phyloP scores from a whole-genome alignment of 1,139 yeast genomes.

The Pichia sp. region DNA sequence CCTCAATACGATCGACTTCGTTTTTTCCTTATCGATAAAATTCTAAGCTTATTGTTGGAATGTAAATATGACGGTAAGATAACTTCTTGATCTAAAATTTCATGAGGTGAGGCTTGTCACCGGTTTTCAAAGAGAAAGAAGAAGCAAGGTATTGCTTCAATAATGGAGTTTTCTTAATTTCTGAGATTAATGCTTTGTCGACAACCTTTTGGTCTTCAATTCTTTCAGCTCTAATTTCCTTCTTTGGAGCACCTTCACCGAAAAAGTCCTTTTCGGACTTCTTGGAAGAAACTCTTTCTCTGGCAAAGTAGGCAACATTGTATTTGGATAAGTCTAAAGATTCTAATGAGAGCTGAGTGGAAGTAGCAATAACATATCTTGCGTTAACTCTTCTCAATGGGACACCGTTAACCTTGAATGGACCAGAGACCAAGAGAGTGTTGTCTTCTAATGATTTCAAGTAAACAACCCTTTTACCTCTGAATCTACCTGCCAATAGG shows the following conservation, averaged over 20 bases:
- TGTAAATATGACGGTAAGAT: not conserved
- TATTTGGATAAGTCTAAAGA: conserved; percentile 87
- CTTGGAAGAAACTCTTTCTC: conserved; percentile 77
- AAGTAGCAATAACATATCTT: conserved; percentile 98
- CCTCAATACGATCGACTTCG: not conserved
- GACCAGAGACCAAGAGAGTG: conserved; percentile 97
- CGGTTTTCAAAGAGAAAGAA: conserved; percentile 95
- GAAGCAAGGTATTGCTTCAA: conserved; percentile 97
- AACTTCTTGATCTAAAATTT: conserved; percentile 60
- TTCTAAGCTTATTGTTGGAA: not conserved
- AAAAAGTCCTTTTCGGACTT: conserved; percentile 93
- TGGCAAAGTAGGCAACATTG: conserved; percentile 95
- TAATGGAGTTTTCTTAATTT: conserved; percentile 96
- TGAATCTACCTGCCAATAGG: conserved; percentile 99
- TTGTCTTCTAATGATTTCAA: conserved; percentile 97
- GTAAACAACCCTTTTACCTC: conserved; percentile 99
- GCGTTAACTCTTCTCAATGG: conserved; percentile 99
- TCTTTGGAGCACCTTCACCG: conserved; percentile 76
- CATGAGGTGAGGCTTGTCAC: conserved; percentile 99
- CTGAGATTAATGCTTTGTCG: conserved; percentile 89
- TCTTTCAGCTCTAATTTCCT: conserved; percentile 90
- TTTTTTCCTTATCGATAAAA: conserved; percentile 1
- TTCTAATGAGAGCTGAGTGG: conserved; percentile 80
- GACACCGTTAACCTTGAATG: conserved; percentile 99
- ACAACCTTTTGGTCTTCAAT: conserved; percentile 96